Evolutionary conservation across 2,329 filamentous ascomycete species (phyloP), one percentile per base, ranked within the genome.

Genomic region (Tricladium varicosporioides): DNA sequence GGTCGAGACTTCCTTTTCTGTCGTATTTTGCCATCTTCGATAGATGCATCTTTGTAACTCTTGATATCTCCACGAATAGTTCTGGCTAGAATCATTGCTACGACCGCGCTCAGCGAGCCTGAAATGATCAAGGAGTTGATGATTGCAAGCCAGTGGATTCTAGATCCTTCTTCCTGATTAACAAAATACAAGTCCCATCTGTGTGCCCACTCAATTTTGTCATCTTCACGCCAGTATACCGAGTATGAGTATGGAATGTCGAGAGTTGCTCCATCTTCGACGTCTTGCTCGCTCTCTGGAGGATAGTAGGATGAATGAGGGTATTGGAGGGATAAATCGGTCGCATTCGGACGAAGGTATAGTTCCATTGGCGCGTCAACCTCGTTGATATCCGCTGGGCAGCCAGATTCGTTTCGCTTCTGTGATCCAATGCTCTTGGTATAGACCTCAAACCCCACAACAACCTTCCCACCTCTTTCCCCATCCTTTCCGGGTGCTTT

Each of bases 121-220:
- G 88, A 90, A 63, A 96, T 94, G 63, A 92, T 87, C 62, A 96
- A 73, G 0, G 91, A 94, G 74, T 95, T 96, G 72, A 94, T 73
- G 61, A 96, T 93, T 36, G 91, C 91, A 55, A 96, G 79, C 89
- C 91, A 95, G 70, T 96, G 91, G 19, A 93, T 90, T 69, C 85
- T 86, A 22, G 84, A 86, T 47, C 88, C 89, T 63, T 93, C 89
- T 57, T 91, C 87, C 69, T 94, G 89, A 71, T 93, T 92, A 58
- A 88, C 89, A 74, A 96, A 95, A 72, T 95, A 96, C 54, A 93
- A 76, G 67, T 95, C 89, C 91, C 92, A 96, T 54, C 91, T 83
- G 65, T 87, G 90, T 56, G 80, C 78, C 92, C 92, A 96, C 62
- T 94, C 90, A 51, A 95, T 78, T 16, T 80, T 83, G 44, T 87